Evolutionary conservation across 2,329 filamentous ascomycete species (phyloP).

Genomic region (Scedosporium boydii): DNA sequence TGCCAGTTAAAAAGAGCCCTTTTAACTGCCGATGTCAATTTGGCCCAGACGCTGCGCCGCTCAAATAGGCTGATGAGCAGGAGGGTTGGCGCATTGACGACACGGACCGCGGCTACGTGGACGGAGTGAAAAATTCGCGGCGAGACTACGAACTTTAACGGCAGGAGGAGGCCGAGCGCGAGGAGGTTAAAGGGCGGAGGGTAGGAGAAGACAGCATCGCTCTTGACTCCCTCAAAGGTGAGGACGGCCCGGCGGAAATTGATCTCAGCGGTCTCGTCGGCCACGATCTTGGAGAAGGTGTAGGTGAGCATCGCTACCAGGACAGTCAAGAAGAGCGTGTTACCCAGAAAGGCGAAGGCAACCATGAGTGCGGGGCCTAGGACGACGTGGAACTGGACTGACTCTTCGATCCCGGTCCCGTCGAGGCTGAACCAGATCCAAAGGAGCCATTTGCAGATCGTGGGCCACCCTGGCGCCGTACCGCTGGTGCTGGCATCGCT

Average conservation of each 20-base stretch:
- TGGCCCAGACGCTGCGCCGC: constrained; percentile 28
- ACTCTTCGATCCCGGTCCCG: constrained; percentile 52
- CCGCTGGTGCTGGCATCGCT: constrained; percentile 21
- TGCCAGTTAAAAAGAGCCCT: constrained; percentile 22
- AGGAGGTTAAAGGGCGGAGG: constrained; percentile 77
- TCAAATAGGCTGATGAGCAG: constrained; percentile 63
- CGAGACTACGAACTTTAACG: constrained; percentile 68
- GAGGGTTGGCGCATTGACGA: constrained; percentile 66
- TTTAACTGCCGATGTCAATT: no score
- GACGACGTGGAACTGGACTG: constrained; percentile 64
- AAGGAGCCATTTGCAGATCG: constrained; percentile 68
- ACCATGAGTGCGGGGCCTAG: constrained; percentile 74
- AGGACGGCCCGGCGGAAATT: constrained; percentile 73
- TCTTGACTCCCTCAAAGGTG: constrained; percentile 78
- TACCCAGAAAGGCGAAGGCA: constrained; percentile 75
- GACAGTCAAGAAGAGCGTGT: constrained; percentile 82
- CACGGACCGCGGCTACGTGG: constrained; percentile 66
- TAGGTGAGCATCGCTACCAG: constrained; percentile 80
- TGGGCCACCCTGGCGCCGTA: constrained; percentile 23
- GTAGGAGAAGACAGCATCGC: constrained; percentile 74
- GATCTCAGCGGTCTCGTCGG: constrained; percentile 72
- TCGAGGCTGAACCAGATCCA: constrained; percentile 90
- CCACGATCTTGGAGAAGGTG: constrained; percentile 69
- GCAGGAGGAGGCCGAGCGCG: constrained; percentile 63
- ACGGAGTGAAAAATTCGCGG: constrained; percentile 86